Base-by-base conservation (phyloP, 441 rosid species). In the Pelargonium citronellum region DNA sequence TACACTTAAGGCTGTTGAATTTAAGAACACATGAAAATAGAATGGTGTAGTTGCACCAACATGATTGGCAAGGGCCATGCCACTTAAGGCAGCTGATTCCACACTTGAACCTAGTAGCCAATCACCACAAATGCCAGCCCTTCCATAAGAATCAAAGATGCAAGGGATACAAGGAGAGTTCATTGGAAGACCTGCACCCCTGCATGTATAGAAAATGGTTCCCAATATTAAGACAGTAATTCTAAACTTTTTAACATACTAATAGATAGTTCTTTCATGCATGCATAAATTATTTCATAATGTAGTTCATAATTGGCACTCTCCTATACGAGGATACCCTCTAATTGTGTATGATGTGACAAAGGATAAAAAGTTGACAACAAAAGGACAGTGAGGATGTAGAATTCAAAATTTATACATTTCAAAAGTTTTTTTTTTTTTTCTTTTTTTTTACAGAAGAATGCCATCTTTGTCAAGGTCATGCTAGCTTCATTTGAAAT, bases 101-200 rank as follows among this genome's bases (percentile, higher is more conserved):
- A 90, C 4, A 75, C 81, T 91, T 46, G 99, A 90, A 67, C 97
- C 97, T 24, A 87, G 74, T 62, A 91, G 83, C 99, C 99, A 90
- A 67, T 91, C 99, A 6, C 99, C 97, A 9, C 99, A 91, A 61
- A 94, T 84, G 46, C 99, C 97, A 66, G 91, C 92, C 82, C 97
- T 87, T 71, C 97, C 99, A 16, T 77, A 83, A 53, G 96, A 91
- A 80, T 94, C 93, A 64, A 89, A 91, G 76, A 91, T 85, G 78
- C 89, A 91, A 62, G 95, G 91, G 37, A 80, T 51, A 62, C 90
- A 72, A 0, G 94, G 94, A 51, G 83, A 84, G 75, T 90, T 94
- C 11, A 78, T 87, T 2, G 99, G 96, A 70, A 89, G 87, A 68
- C 97, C 99, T 51, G 95, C 99, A 68, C 97, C 96, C 96, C 96